phyloP scores from a whole-genome alignment of 441 rosid species.

The Jatropha multifida region DNA sequence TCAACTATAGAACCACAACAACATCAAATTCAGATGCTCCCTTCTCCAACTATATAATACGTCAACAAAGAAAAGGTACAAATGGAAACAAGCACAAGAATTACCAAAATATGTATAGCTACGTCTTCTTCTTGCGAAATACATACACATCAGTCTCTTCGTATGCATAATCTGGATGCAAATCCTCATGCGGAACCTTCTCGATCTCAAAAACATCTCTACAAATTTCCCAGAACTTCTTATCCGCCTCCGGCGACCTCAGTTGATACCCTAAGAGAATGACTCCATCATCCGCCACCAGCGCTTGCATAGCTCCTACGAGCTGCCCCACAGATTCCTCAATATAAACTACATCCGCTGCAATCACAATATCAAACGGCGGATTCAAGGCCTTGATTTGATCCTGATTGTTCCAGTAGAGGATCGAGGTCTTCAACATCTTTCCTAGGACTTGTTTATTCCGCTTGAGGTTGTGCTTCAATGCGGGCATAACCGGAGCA shows the following conservation, averaged over 20 bases:
- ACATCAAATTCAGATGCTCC: not conserved
- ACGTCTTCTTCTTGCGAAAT: slow-evolving; percentile 50
- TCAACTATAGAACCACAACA: not conserved
- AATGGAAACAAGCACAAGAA: slow-evolving; percentile 10
- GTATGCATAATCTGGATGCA: slow-evolving; percentile 64
- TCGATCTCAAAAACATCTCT: slow-evolving; percentile 55
- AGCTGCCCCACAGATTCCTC: slow-evolving; percentile 63
- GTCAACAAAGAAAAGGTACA: not conserved
- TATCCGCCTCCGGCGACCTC: slow-evolving; percentile 84
- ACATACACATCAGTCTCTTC: slow-evolving; percentile 75
- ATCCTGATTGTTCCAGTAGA: slow-evolving; percentile 66
- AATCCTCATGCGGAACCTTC: slow-evolving; percentile 71
- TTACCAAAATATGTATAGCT: slow-evolving; percentile 6
- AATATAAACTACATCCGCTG: slow-evolving; percentile 91
- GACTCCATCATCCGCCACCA: slow-evolving; percentile 71
- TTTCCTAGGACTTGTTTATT: slow-evolving; percentile 68
- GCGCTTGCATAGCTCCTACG: slow-evolving; percentile 59
- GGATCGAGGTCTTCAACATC: slow-evolving; percentile 51
- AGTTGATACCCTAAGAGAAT: slow-evolving; percentile 75
- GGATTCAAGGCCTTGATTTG: slow-evolving; percentile 55
- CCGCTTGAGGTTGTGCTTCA: slow-evolving; percentile 82
- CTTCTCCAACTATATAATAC: not conserved
- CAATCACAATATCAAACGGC: slow-evolving; percentile 74
- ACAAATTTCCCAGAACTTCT: slow-evolving; percentile 67
- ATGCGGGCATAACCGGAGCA: slow-evolving; percentile 80